Evolutionary conservation across 192 early-diverging fungal species (phyloP).

Genomic region (Neocallimastix lanati): DNA sequence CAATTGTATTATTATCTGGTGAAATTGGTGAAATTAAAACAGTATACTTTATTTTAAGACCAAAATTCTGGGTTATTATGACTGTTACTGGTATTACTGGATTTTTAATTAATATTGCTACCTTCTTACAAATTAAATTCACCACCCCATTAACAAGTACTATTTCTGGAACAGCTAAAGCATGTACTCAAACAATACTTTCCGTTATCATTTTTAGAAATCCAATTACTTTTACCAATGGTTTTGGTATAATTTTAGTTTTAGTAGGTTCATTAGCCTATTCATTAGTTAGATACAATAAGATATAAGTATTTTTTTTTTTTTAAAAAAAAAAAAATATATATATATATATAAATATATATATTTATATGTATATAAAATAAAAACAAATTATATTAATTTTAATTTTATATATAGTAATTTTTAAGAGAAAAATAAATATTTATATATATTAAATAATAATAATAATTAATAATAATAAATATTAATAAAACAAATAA

Average conservation of each 20-base stretch:
- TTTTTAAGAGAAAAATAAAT: too few species aligned
- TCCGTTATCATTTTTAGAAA: constrained; percentile 42
- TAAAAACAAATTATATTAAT: too few species aligned
- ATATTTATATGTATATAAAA: too few species aligned
- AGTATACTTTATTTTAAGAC: constrained; percentile 24
- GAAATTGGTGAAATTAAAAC: constrained; percentile 26
- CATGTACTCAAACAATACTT: constrained; percentile 42
- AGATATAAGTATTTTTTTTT: too few species aligned
- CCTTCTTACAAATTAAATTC: constrained; percentile 51
- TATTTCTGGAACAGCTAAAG: constrained; percentile 49
- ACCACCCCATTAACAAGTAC: constrained; percentile 48
- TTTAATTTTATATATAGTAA: too few species aligned
- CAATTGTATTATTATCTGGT: constrained; percentile 35
- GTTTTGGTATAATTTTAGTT: not conserved
- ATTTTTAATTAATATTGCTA: constrained; percentile 48
- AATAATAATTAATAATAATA: too few species aligned
- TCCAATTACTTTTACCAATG: constrained; percentile 20
- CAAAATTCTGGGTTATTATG: constrained; percentile 40
- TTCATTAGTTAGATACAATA: not conserved
- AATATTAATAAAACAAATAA: too few species aligned
- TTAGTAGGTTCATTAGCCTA: not conserved
- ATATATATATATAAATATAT: too few species aligned
- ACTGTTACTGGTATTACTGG: constrained; percentile 37
- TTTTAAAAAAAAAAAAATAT: too few species aligned
- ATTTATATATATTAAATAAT: too few species aligned